Evolutionary conservation across 805 yeast genomes (phyloP).

Genomic region (Wickerhamomyces queroliae): DNA sequence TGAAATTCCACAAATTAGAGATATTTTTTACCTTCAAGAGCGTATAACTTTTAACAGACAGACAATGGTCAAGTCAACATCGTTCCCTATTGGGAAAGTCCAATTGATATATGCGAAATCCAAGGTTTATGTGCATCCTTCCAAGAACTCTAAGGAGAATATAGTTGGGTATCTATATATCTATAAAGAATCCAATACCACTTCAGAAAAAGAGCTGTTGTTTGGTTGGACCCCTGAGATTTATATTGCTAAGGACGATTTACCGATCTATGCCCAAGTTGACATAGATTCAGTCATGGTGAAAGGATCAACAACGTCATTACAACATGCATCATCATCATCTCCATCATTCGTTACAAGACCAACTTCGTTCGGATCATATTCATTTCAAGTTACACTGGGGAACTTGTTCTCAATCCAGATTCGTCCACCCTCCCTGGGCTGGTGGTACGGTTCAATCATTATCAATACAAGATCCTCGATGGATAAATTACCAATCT

Average conservation of each 20-base stretch:
- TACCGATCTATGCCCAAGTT: constrained; percentile 38
- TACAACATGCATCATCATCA: constrained; percentile 12
- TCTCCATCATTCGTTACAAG: constrained; percentile 35
- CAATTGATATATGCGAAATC: constrained; percentile 43
- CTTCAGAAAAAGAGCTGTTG: constrained; percentile 46
- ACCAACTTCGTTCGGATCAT: constrained; percentile 47
- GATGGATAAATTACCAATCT: constrained; percentile 67
- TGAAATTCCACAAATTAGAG: too few relatives aligned
- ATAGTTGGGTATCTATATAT: constrained; percentile 72
- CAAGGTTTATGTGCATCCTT: constrained; percentile 81
- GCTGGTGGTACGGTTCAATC: constrained; percentile 91
- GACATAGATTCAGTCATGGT: constrained; percentile 33
- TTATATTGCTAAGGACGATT: constrained; percentile 39
- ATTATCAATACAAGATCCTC: constrained; percentile 58
- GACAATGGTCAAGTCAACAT: background rate
- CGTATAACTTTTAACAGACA: too few relatives aligned
- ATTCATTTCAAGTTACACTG: constrained; percentile 62
- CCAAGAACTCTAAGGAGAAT: constrained; percentile 67
- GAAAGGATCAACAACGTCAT: constrained; percentile 8
- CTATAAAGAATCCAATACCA: constrained; percentile 42
- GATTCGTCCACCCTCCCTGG: constrained; percentile 74
- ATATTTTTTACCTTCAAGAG: too few relatives aligned
- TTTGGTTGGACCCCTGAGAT: constrained; percentile 69
- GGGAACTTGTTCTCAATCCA: constrained; percentile 71
- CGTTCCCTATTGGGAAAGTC: constrained; percentile 15